Conservation (phyloP, 345 rosid genomes). For the Streptanthus diversifolius region DNA sequence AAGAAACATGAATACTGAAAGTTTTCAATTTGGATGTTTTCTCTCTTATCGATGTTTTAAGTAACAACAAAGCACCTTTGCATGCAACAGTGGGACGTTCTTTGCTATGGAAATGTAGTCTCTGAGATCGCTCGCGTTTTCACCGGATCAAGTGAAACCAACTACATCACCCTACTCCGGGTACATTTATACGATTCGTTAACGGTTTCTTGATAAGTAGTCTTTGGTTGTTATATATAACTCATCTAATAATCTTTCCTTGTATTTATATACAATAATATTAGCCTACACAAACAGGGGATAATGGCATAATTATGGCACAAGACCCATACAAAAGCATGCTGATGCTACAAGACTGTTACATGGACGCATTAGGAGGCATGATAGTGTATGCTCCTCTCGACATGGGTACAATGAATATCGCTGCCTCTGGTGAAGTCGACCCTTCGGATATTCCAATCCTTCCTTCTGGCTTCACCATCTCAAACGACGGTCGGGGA, state of each 20-base stretch:
- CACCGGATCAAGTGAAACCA: conserved; percentile 46
- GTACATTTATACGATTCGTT: conserved; percentile 33
- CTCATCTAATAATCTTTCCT: neutral
- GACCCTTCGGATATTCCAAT: conserved; percentile 40
- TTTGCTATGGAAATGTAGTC: conserved; percentile 40
- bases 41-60: neutral
- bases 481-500: conserved; percentile 44
- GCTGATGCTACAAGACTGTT: conserved; percentile 61
- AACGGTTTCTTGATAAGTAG: neutral
- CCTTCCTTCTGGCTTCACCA: conserved; percentile 73
- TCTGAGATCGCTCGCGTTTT: conserved; percentile 44
- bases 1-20: neutral
- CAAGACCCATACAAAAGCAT: conserved; percentile 15
- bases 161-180: conserved; percentile 44
- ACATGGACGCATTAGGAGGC: conserved; percentile 46
- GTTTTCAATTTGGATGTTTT: neutral
- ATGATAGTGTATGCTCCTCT: conserved; percentile 62
- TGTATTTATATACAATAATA: neutral
- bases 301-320: neutral
- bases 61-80: neutral
- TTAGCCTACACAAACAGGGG: neutral
- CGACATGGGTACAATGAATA: conserved; percentile 33
- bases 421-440: conserved; percentile 33
- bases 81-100: conserved; percentile 69
- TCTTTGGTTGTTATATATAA: neutral